Evolutionary conservation across 495 filamentous ascomycete species (phyloP).

Genomic region (Chlorociboria aeruginascens): DNA sequence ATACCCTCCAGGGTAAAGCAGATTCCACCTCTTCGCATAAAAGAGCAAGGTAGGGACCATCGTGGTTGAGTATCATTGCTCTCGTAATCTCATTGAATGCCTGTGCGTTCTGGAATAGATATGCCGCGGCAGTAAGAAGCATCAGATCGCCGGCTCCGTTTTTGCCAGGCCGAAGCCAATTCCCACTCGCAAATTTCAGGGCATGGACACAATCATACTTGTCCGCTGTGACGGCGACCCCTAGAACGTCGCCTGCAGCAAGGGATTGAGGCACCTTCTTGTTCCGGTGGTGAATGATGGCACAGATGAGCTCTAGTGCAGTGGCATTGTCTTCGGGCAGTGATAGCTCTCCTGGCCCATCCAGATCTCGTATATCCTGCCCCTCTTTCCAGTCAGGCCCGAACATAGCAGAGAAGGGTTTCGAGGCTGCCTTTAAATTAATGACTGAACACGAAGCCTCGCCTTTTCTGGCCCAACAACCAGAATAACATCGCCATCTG

Average conservation of each 20-base stretch:
- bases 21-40: too few relatives aligned
- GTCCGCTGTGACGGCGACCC: not conserved
- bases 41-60: not conserved
- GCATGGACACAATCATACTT: not conserved
- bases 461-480: not conserved
- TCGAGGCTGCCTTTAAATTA: not conserved
- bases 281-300: not conserved
- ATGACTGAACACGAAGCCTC: not conserved
- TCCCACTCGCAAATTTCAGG: not conserved
- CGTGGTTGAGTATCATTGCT: not conserved
- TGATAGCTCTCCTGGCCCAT: not conserved
- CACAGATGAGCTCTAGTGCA: not conserved
- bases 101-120: not conserved
- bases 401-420: slow-evolving; percentile 1
- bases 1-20: too few relatives aligned
- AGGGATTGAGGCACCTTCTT: not conserved
- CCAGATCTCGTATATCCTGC: not conserved
- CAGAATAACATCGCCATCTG: slow-evolving; percentile 2
- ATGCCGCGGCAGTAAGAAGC: not conserved
- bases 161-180: not conserved
- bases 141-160: not conserved
- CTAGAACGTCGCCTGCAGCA: not conserved
- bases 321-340: not conserved
- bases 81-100: not conserved
- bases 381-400: not conserved